A percentile compares a stretch with the other conserved stretches of the same genome.
Evolutionary conservation across 2,329 filamentous ascomycete genomes (phyloP).

Genomic region (Ambrosiella cleistominuta): DNA sequence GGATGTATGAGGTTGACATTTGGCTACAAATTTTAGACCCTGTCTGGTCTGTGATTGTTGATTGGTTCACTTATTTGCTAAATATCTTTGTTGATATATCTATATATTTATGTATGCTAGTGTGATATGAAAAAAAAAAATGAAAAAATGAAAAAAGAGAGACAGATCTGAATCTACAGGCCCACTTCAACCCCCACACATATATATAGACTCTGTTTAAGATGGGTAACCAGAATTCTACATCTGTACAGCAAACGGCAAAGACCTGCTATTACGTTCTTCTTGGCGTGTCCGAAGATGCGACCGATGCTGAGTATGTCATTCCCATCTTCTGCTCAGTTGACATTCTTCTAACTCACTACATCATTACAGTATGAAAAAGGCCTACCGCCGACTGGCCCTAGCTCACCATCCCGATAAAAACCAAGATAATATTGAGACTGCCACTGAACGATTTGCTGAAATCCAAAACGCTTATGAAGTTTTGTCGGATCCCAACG

Average conservation of each 20-base stretch:
- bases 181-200: too few species aligned
- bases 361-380: constrained; percentile 52
- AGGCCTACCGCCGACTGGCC: constrained; percentile 77
- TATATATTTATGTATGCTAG: too few species aligned
- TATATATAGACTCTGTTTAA: too few species aligned
- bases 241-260: constrained; percentile 21
- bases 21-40: too few species aligned
- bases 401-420: constrained; percentile 89
- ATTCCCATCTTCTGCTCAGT: neutral
- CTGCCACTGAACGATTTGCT: constrained; percentile 70
- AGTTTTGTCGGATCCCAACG: constrained; percentile 87
- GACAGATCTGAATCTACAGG: too few species aligned
- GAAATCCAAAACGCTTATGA: constrained; percentile 89
- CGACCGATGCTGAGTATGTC: constrained; percentile 62
- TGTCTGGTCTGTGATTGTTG: too few species aligned
- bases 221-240: constrained; percentile 14
- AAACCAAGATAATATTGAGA: constrained; percentile 72
- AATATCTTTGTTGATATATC: too few species aligned
- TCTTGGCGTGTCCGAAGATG: constrained; percentile 52
- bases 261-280: constrained; percentile 80
- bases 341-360: neutral
- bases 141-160: too few species aligned
- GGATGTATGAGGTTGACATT: too few species aligned
- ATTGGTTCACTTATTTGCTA: too few species aligned
- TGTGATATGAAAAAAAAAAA: too few species aligned